Base-by-base conservation (phyloP, 192 early-diverging fungal species). In the Coemansia sp. region DNA sequence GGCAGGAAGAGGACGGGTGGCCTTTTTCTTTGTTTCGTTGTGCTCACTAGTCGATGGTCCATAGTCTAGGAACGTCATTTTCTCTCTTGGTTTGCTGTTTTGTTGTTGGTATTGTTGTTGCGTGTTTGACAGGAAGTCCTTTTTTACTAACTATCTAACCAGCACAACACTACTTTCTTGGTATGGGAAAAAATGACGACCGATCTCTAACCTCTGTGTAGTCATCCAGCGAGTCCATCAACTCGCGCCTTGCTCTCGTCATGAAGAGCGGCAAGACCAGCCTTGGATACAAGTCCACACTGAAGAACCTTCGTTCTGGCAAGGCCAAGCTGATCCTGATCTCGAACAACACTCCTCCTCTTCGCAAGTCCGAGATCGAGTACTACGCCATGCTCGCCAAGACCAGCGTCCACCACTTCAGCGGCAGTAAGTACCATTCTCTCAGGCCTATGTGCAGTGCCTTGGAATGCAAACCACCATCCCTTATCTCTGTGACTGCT, bases 371-470 rank as follows among this genome's bases (percentile, higher is more conserved):
- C 64, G 98, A 99, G 91, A 92, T 99, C 76, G 96, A 99, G 89
- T 99, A 99, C 94, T 99, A 99, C 90, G 98, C 98, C 84, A 99
- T 99, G 98, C 90, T 99, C 70, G 94, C 95, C 88, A 99, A 99
- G 92, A 98, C 97, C 80, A 89, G 89, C 88, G 97, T 99, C 79
- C 97, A 99, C 92, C 97, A 99, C 96, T 83, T 96, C 92, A 85
- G 86, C 79, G 97, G 97, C 80, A 96, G 92, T 94, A 87, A 87
- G 91, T 88, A 68, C 82, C 26, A 47, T 26, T 3, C 26, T 26
- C 26, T 0, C 43, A 44, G 13, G 43, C 43, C 8, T 44, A 13
- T 12, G 4, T 12, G 26, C 43, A 44, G 13, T 16, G 18, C n/a
- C 48, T 18, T 16, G 48, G 23, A 10, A 18, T 23, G 1, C 8